Percentiles rank a stretch among this genome's conserved stretches.
Evolutionary conservation across 75 land plant species (phyloP).

Genomic region (Larix kaempferi): DNA sequence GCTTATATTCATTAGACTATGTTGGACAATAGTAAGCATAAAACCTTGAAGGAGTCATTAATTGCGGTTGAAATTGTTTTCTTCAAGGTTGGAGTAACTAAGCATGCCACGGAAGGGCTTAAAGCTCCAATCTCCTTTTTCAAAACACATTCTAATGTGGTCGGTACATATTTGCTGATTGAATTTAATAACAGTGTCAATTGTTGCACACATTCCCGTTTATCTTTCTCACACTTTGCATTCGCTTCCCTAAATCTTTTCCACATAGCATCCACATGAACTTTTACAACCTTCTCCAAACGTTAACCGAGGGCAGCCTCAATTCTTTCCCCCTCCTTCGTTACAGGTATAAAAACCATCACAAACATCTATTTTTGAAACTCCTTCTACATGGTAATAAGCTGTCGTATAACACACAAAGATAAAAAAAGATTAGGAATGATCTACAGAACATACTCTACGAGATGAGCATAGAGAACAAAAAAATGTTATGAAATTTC

Average conservation of each 20-base stretch:
- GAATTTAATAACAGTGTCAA: slow-evolving; percentile 49
- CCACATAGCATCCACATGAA: slow-evolving; percentile 87
- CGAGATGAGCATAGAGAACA: neutral
- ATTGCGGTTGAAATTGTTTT: too few relatives aligned
- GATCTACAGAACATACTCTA: neutral
- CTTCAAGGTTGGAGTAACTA: slow-evolving; percentile 64
- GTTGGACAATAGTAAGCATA: too few relatives aligned
- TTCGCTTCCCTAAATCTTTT: slow-evolving; percentile 59
- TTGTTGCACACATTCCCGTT: slow-evolving; percentile 89
- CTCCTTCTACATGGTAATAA: slow-evolving; percentile 78
- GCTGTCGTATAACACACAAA: slow-evolving; percentile 36
- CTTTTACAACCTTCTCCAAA: slow-evolving; percentile 82
- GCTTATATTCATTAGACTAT: too few relatives aligned
- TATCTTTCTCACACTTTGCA: too few relatives aligned
- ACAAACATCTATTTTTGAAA: slow-evolving; percentile 72
- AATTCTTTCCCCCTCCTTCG: slow-evolving; percentile 81
- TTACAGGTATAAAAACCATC: slow-evolving; percentile 61
- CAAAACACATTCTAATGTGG: slow-evolving; percentile 58
- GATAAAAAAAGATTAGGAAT: neutral
- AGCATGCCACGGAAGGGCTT: slow-evolving; percentile 64
- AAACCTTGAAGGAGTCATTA: too few relatives aligned
- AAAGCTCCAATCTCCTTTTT: slow-evolving; percentile 83
- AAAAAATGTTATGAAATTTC: neutral
- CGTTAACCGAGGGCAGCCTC: slow-evolving; percentile 77
- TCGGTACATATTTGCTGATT: slow-evolving; percentile 71